Evolutionary conservation across 495 filamentous ascomycete species (phyloP).

Genomic region (Aspergillus saccharolyticus): DNA sequence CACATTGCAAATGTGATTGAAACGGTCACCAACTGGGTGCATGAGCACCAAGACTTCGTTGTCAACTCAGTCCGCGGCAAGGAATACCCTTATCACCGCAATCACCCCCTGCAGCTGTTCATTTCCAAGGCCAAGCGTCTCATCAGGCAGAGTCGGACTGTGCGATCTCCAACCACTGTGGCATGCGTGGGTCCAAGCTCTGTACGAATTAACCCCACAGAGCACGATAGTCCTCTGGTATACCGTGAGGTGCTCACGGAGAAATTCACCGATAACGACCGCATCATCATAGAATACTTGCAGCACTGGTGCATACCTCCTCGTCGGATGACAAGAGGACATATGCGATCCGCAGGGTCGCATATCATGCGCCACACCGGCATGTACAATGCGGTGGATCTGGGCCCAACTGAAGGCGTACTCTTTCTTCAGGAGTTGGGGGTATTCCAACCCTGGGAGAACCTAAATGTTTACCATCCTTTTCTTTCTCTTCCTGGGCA

Average conservation of each 20-base stretch:
- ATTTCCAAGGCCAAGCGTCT: constrained; percentile 56
- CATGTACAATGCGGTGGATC: constrained; percentile 57
- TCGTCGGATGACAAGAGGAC: constrained; percentile 47
- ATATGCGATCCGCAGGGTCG: constrained; percentile 58
- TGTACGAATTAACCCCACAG: constrained; percentile 32
- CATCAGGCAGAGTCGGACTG: constrained; percentile 62
- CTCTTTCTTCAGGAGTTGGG: constrained; percentile 85
- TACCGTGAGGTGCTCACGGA: constrained; percentile 38
- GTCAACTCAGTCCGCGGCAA: constrained; percentile 25
- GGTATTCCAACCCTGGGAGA: constrained; percentile 75
- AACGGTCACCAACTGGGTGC: constrained; percentile 52
- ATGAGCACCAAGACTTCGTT: constrained; percentile 49
- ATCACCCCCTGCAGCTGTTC: constrained; percentile 52
- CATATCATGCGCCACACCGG: constrained; percentile 66
- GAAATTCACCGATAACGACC: constrained; percentile 40
- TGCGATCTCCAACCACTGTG: constrained; percentile 53
- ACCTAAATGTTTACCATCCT: constrained; percentile 57
- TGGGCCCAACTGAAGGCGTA: constrained; percentile 54
- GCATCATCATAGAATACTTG: constrained; percentile 62
- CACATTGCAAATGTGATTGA: constrained; percentile 39
- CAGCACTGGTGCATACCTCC: constrained; percentile 50
- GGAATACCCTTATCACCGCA: constrained; percentile 11
- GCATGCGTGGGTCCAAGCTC: constrained; percentile 49
- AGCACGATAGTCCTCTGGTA: constrained; percentile 31
- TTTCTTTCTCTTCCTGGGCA: constrained; percentile 58